Evolutionary conservation across 78 protist genomes (phyloP).

Genomic region (Mastigamoeba balamuthi): DNA sequence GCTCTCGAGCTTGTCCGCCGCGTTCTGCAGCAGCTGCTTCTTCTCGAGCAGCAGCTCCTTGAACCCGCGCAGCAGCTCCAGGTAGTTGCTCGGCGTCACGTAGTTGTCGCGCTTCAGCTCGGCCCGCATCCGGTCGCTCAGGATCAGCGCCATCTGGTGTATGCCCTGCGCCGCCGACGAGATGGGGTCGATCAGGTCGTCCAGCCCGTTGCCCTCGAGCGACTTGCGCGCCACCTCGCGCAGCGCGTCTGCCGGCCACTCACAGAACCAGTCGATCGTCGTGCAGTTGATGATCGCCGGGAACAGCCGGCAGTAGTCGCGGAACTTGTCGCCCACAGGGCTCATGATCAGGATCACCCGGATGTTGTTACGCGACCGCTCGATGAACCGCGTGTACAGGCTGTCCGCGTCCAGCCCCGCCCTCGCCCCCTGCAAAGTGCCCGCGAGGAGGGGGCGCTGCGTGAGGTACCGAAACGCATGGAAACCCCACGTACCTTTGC

Average conservation of each 20-base stretch:
- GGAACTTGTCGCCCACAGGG: constrained; percentile 49
- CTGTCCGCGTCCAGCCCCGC: background rate
- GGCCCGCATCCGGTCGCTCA: too few species aligned
- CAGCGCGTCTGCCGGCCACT: constrained; percentile 88
- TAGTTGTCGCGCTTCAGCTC: constrained; percentile 38
- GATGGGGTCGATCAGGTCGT: constrained; percentile 20
- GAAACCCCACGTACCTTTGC: too few species aligned
- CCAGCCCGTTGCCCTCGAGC: constrained; percentile 25
- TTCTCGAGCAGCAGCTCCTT: constrained; percentile 17
- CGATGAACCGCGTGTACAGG: constrained; percentile 56
- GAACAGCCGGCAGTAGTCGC: constrained; percentile 45
- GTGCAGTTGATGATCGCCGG: constrained; percentile 66
- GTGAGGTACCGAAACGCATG: too few species aligned
- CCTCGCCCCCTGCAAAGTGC: background rate
- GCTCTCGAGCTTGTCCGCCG: constrained; percentile 22
- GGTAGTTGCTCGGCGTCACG: constrained; percentile 58
- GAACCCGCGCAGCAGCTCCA: constrained; percentile 49
- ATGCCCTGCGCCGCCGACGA: background rate
- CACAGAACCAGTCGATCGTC: constrained; percentile 81
- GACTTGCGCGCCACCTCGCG: constrained; percentile 56
- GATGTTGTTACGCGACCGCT: constrained; percentile 36
- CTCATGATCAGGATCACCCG: constrained; percentile 51
- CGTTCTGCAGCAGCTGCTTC: constrained; percentile 6
- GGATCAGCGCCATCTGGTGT: constrained; percentile 10
- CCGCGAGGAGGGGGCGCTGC: too few species aligned